Percentiles rank a stretch among this genome's conserved stretches.
Evolutionary conservation across 441 rosid genomes (phyloP).

Genomic region (Eruca vesicaria): DNA sequence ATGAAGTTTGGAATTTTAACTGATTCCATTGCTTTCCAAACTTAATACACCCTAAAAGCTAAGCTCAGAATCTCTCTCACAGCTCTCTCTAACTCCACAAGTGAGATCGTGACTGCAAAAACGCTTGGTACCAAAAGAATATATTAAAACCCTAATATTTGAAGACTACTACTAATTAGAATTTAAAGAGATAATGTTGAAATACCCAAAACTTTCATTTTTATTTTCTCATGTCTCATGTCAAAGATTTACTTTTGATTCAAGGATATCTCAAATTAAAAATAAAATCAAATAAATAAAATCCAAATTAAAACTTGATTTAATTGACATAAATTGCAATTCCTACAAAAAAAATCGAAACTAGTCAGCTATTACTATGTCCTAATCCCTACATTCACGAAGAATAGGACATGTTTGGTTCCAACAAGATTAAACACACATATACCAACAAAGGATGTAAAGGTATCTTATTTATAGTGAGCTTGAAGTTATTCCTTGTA

Average conservation of each 20-base stretch:
- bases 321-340: no score
- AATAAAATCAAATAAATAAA: not conserved
- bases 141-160: not conserved
- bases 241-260: not conserved
- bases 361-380: no score
- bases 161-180: not conserved
- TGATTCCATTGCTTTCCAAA: not conserved
- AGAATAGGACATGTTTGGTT: no score
- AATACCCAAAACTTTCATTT: no score
- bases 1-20: not conserved
- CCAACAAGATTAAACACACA: no score
- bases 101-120: not conserved
- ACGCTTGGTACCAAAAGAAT: not conserved
- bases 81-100: not conserved
- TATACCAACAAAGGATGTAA: no score
- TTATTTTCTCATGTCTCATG: not conserved
- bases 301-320: not conserved
- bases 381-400: no score
- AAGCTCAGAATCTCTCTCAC: not conserved
- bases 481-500: no score
- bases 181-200: not conserved
- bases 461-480: no score
- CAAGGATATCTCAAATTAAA: not conserved
- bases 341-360: no score
- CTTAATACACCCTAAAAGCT: not conserved